Evolutionary conservation across 2,329 filamentous ascomycete species (phyloP).

Genomic region (Ceratocystis cubensis): DNA sequence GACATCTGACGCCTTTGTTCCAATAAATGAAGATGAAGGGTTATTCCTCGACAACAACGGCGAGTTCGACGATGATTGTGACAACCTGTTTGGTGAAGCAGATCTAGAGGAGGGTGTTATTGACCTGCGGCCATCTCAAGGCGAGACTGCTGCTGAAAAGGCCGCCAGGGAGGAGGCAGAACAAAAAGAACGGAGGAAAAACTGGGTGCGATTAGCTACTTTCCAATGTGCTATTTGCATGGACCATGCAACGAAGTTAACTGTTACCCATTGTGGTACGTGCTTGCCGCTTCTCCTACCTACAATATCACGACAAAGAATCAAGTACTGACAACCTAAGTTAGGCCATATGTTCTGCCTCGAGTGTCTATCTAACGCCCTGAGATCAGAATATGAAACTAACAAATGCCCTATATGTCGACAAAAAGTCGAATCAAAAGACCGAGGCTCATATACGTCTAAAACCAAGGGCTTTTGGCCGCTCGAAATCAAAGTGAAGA

Average conservation of each 20-base stretch:
- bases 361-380: constrained; percentile 47
- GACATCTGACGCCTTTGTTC: not conserved
- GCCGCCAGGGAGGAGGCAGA: constrained; percentile 20
- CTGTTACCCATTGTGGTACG: constrained; percentile 55
- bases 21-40: not conserved
- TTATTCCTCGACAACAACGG: not conserved
- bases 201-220: constrained; percentile 37
- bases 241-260: constrained; percentile 46
- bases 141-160: constrained; percentile 10
- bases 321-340: not conserved
- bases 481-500: constrained; percentile 51
- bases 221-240: constrained; percentile 58
- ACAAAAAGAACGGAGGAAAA: constrained; percentile 35
- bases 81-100: not conserved
- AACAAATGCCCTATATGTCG: constrained; percentile 53
- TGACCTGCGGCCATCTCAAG: constrained; percentile 9
- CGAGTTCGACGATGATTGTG: constrained; percentile 7
- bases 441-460: constrained; percentile 31
- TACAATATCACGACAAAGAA: not conserved
- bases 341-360: constrained; percentile 51
- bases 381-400: constrained; percentile 43
- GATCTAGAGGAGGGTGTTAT: constrained; percentile 1
- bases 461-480: constrained; percentile 44
- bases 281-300: not conserved
- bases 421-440: constrained; percentile 41